Evolutionary conservation across 2,329 filamentous ascomycete species (phyloP).

Genomic region (Curvularia eragrostidis): DNA sequence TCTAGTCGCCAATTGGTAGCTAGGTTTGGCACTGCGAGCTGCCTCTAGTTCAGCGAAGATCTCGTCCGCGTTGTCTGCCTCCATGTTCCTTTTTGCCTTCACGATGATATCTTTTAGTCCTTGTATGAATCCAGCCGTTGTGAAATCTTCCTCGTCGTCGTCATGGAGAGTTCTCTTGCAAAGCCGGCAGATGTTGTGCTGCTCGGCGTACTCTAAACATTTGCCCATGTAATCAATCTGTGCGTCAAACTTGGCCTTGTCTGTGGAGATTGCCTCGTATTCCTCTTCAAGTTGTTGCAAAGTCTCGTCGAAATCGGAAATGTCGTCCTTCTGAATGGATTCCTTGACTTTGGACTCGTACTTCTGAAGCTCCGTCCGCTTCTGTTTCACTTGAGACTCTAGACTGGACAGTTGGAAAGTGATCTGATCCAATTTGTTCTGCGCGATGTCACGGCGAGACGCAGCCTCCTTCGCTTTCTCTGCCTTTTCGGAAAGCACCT

Average conservation of each 20-base stretch:
- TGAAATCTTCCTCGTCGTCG: slow-evolving; percentile 62
- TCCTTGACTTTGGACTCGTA: slow-evolving; percentile 69
- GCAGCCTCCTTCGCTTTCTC: slow-evolving; percentile 69
- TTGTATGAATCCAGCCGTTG: slow-evolving; percentile 63
- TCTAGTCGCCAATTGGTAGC: slow-evolving; percentile 77
- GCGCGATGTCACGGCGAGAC: slow-evolving; percentile 71
- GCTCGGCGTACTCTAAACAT: slow-evolving; percentile 69
- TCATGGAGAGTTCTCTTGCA: slow-evolving; percentile 73
- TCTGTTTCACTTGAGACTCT: slow-evolving; percentile 69
- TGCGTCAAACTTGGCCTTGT: slow-evolving; percentile 72
- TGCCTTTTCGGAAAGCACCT: slow-evolving; percentile 64
- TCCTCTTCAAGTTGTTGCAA: slow-evolving; percentile 60
- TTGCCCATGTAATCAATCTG: slow-evolving; percentile 74
- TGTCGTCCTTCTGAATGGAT: slow-evolving; percentile 50
- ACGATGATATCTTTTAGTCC: slow-evolving; percentile 67
- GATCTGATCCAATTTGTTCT: slow-evolving; percentile 76
- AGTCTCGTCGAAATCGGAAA: slow-evolving; percentile 58
- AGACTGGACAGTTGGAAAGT: slow-evolving; percentile 73
- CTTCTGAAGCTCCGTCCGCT: slow-evolving; percentile 66
- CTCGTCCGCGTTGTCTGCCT: slow-evolving; percentile 68
- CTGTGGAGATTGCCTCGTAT: slow-evolving; percentile 63
- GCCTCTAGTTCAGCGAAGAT: slow-evolving; percentile 66
- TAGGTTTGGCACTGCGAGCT: slow-evolving; percentile 62
- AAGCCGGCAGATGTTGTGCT: slow-evolving; percentile 75
- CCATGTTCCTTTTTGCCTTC: slow-evolving; percentile 61